Base-by-base conservation (phyloP, 129 eudicot species). In the Saussurea involucrata region DNA sequence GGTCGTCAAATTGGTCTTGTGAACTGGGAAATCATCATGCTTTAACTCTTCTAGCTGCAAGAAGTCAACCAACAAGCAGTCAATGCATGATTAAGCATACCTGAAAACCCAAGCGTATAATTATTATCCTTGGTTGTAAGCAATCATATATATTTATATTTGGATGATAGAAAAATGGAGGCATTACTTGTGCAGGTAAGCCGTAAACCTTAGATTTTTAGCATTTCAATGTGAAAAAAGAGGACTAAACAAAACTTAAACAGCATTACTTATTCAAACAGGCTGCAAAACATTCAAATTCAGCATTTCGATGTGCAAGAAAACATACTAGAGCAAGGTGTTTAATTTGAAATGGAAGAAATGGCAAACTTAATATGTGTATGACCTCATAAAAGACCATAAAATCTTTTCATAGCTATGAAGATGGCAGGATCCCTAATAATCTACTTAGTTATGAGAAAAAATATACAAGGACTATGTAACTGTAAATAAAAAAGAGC, bases 31-130 rank as follows among this genome's bases (percentile, higher is more conserved):
- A 49, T 67, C 73, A 63, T 24, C 85, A 74, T 69, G 40, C 75
- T 74, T 69, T 11, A 85, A 34, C 73, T 84, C 90, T 80, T 86
- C 93, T 61, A 90, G 58, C 96, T 90, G 82, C 76, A 77, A 49
- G 68, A 34, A 58, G 18, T 22, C 42, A 63, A 3, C 5, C 66
- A 34, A 22, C 22, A 13, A 31, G 57, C 33, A 76, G 49, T 63
- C 76, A 17, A 33, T 15, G 53, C 33, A 68, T 21, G 34, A 28
- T 20, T 65, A 63, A 42, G 24, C 25, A 21, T 57, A 6, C 24
- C 64, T 57, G 64, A 57, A 57, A 57, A 57, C 24, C 64, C 64
- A 57, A 20, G 25, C 24, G 12, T 57, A 21, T 57, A 12, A 18
- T 57, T 21, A 57, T 57, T 20, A n/a, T 57, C 25, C 64, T 57